Evolutionary conservation across 805 yeast species (phyloP).

Genomic region (Starmerella floris): DNA sequence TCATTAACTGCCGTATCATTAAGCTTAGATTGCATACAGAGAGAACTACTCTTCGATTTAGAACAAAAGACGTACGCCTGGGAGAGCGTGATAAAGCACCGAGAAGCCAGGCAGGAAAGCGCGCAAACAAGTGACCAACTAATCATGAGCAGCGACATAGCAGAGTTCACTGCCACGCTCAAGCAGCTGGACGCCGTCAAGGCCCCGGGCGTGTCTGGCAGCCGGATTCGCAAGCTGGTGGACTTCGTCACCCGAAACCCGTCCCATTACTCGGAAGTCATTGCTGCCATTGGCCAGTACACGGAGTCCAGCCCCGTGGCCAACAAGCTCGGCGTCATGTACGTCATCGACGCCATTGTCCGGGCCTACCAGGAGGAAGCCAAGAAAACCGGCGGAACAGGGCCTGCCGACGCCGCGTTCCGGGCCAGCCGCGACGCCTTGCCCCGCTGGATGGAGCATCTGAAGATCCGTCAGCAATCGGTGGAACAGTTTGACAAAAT

Average conservation of each 20-base stretch:
- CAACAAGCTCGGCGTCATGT: conserved; percentile 81
- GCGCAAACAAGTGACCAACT: too few species aligned
- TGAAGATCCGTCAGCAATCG: conserved; percentile 25
- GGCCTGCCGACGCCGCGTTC: conserved; percentile 5
- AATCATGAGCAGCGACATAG: not conserved
- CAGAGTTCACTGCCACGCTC: conserved; percentile 8
- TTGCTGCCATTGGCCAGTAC: conserved; percentile 47
- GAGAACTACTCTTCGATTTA: not conserved
- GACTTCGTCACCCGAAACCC: conserved; percentile 64
- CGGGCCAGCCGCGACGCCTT: conserved; percentile 5
- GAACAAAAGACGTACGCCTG: too few species aligned
- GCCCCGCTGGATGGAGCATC: conserved; percentile 42
- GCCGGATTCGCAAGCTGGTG: conserved; percentile 68
- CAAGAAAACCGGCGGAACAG: conserved; percentile 32
- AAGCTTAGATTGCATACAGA: not conserved
- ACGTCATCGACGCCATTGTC: conserved; percentile 83
- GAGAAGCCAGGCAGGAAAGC: too few species aligned
- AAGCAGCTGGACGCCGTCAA: conserved; percentile 25
- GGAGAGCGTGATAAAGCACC: too few species aligned
- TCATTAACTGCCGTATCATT: not conserved
- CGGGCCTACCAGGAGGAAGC: conserved; percentile 73
- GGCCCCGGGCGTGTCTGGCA: conserved; percentile 88
- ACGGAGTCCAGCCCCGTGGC: conserved; percentile 61
- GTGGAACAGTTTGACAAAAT: conserved; percentile 42
- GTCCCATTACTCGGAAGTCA: conserved; percentile 24